Evolutionary conservation across 306 rosid genomes (phyloP), one percentile per base, ranked within the genome.

Genomic region (Hylodesmum podocarpum): DNA sequence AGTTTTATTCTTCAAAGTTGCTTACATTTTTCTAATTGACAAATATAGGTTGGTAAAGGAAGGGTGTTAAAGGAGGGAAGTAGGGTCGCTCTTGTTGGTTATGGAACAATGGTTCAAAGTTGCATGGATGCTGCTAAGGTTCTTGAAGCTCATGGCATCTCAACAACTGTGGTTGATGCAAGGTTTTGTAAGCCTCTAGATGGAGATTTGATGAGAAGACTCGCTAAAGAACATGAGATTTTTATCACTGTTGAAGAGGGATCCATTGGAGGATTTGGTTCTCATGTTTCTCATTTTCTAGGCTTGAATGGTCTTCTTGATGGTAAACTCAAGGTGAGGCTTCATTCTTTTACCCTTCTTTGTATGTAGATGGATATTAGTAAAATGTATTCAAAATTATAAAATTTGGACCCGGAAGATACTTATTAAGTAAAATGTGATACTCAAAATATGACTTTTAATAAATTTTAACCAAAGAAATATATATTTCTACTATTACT

Each of bases 171-270:
- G 47, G 91, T 50, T 6, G 93, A 90, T 81, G 93, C 96, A n/a
- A 62, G 96, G 27, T 90, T 88, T 25, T 90, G 96, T 73, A 90
- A 88, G 77, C 92, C 96, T 77, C 77, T 88, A 3, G 96, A 88
- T 64, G 86, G 75, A 62, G 76, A 53, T 29, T 72, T 90, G 86
- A 80, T 90, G 51, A 83, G 64, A 71, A 51, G 66, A 34, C 87
- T 90, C 1, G 87, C 88, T 73, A 78, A 58, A 77, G 80, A 88
- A 62, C 96, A 88, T 61, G 92, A 86, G 61, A 55, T 84, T 59
- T 84, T 90, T 41, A 53, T 90, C 64, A 90, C 96, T 0, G 88
- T 88, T 2, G 96, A 90, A 81, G 96, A 90, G 63, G 96, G 96
- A 37, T 86, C 90, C 1, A 72, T 90, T 10, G 96, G 96, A 62